Evolutionary conservation across 305 asterid species (phyloP), one percentile per base, ranked within the genome.

Genomic region (Striga hermonthica): DNA sequence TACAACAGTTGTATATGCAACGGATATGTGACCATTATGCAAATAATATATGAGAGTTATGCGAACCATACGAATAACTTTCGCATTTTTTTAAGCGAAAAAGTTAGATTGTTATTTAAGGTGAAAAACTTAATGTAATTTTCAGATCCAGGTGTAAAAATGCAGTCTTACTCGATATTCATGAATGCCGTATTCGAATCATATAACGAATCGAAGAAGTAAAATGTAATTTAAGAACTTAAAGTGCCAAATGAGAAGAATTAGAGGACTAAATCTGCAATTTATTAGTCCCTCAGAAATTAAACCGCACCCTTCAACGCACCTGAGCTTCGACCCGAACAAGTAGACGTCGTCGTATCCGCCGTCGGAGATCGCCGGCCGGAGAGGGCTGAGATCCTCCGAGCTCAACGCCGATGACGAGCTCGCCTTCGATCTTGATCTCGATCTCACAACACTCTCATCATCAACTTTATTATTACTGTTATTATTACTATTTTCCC

Each of bases 251-350:
- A 39, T 3, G 9, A 4, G 6, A 15, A 14, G 4, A 53, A 7
- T 16, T 16, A 16, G 28, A 4, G 11, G 40, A 10, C 7, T 22
- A 9, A 54, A 54, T 7, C 9, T 15, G 11, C 59, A 53, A 53
- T 53, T 53, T 22, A 22, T 22, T 6, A 8, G 36, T 22, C 62
- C 31, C 4, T 61, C 7, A 7, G 38, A 62, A 62, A 47, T 40
- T 7, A 4, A 11, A 6, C 4, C 1, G 36, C 1, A 10, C 8
- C 28, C 3, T 10, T 11, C 6, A 11, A 53, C 56, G 9, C n/a
- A 85, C 96, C 94, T 81, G 79, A 82, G 91, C 70, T 83, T 83
- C 4, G 96, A 78, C 52, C 84, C 86, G 43, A 86, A 79, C 49
- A 68, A 55, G 34, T 87, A 75, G 66, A 84, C 74, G 15, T 75